Conservation (phyloP, 176 grass and related monocot species). For the Elymus sibiricus region DNA sequence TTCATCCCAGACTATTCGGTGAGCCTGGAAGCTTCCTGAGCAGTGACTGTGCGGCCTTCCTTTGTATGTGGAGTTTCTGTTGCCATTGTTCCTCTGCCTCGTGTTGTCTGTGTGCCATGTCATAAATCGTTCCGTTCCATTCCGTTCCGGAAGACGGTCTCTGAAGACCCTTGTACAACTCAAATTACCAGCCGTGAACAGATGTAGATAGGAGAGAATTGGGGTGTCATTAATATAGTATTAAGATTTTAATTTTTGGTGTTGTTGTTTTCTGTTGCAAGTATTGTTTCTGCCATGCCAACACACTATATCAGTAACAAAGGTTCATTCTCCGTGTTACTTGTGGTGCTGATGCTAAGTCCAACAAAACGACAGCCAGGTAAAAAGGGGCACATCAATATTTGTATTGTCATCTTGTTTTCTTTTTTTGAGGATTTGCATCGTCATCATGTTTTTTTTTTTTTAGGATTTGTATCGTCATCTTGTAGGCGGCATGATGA, state of each 20-base stretch:
- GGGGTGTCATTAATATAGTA: background rate
- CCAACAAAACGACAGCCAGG: too few species aligned
- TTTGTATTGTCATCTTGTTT: too few species aligned
- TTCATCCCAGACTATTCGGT: background rate
- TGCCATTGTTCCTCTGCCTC: background rate
- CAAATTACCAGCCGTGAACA: background rate
- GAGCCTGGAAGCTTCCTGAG: background rate
- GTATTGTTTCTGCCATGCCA: background rate
- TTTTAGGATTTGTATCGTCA: too few species aligned
- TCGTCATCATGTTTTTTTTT: too few species aligned
- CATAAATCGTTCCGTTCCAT: background rate
- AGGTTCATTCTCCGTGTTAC: background rate
- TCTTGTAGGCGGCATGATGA: background rate
- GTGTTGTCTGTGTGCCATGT: background rate
- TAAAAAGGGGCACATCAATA: too few species aligned
- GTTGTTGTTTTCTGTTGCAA: background rate
- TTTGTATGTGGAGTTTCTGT: slow-evolving; percentile 14
- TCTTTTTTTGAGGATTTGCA: too few species aligned
- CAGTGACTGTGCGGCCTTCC: background rate
- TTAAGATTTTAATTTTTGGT: background rate
- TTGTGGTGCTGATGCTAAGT: too few species aligned
- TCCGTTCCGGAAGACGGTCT: background rate
- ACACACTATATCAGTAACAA: background rate
- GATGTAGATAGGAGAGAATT: background rate
- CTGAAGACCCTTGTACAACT: background rate